These are phyloP conservation scores for Castanopsis chinensis DNA, from an alignment of 306 rosid species.

Conservation along the genomic window DNA sequence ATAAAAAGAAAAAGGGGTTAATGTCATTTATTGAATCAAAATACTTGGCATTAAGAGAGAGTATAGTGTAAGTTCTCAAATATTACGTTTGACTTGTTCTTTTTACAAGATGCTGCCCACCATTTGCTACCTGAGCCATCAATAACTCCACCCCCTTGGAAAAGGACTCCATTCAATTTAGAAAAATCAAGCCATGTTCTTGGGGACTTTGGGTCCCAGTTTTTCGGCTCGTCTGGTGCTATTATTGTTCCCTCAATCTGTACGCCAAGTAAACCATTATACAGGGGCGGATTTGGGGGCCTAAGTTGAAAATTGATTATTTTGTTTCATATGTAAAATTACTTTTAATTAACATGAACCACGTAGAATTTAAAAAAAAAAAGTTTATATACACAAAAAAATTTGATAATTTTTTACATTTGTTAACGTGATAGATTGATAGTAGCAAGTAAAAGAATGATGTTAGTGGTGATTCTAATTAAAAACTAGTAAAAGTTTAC, in stretches of 20 bases:
- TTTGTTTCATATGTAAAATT: too few species aligned
- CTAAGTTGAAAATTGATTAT: too few species aligned
- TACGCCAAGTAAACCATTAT: conserved; percentile 8
- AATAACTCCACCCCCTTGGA: conserved; percentile 85
- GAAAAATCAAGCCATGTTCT: conserved; percentile 80
- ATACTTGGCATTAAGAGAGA: conserved; percentile 9
- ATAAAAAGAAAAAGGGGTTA: conserved; percentile 4
- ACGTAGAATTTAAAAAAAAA: too few species aligned
- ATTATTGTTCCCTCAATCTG: conserved; percentile 90
- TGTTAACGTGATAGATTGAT: too few species aligned
- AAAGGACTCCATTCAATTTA: conserved; percentile 51
- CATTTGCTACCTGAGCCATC: conserved; percentile 98
- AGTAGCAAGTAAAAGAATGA: too few species aligned
- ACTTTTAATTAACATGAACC: too few species aligned
- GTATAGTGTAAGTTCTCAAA: background rate
- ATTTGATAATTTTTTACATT: too few species aligned
- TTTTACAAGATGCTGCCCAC: conserved; percentile 99
- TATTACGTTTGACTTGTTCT: conserved; percentile 78
- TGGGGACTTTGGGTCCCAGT: conserved; percentile 71
- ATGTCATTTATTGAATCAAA: conserved; percentile 2
- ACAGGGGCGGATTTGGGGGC: too few species aligned
- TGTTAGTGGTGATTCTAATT: too few species aligned
- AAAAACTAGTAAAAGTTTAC: too few species aligned
- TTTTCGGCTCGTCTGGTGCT: conserved; percentile 83
- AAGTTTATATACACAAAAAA: too few species aligned